phyloP scores from a whole-genome alignment of 1,284 basidiomycete species.

The Ganoderma lucidum region DNA sequence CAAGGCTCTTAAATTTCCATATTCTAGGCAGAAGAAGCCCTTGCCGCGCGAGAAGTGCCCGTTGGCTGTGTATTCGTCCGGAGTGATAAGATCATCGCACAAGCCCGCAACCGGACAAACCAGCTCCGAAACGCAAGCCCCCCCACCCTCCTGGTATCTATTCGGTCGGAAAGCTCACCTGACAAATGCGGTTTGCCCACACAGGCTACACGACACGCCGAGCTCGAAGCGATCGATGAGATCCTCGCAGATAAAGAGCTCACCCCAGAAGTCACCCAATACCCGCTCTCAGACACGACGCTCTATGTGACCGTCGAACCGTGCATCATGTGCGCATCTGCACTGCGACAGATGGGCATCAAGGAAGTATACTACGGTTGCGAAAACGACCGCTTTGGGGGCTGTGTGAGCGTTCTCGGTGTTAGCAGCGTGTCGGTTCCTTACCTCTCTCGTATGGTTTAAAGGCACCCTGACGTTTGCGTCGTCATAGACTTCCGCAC shows the following conservation, averaged over 20 bases:
- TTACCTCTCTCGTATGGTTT: neutral
- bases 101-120: slow-evolving; percentile 94
- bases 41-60: slow-evolving; percentile 89
- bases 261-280: slow-evolving; percentile 56
- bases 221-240: slow-evolving; percentile 95
- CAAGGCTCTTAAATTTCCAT: neutral
- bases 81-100: slow-evolving; percentile 78
- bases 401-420: slow-evolving; percentile 94
- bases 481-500: slow-evolving; percentile 59
- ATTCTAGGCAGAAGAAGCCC: slow-evolving; percentile 84
- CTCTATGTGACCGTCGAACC: slow-evolving; percentile 99
- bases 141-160: neutral
- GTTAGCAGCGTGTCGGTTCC: slow-evolving; percentile 65
- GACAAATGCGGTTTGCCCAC: neutral
- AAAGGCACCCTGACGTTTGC: neutral
- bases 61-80: slow-evolving; percentile 97
- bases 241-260: slow-evolving; percentile 75
- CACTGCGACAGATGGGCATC: slow-evolving; percentile 93
- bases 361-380: slow-evolving; percentile 93
- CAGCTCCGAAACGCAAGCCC: slow-evolving; percentile 85
- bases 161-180: neutral
- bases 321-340: slow-evolving; percentile 99
- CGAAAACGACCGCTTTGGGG: slow-evolving; percentile 96
- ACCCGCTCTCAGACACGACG: slow-evolving; percentile 82
- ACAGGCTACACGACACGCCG: slow-evolving; percentile 96